Evolutionary conservation across 164 flowering plant species (phyloP).

Genomic region (Piper longum): DNA sequence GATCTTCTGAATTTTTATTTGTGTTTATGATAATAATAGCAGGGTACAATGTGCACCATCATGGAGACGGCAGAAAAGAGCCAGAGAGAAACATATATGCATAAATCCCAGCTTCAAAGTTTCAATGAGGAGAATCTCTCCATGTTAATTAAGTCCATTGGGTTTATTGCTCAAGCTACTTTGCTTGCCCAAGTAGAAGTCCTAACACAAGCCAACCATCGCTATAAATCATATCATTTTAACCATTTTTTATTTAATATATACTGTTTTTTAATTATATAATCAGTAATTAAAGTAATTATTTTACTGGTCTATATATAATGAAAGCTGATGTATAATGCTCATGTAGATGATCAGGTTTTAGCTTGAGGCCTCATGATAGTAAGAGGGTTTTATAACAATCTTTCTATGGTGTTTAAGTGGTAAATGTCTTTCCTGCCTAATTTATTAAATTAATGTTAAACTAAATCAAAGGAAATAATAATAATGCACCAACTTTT

Average conservation of each 20-base stretch:
- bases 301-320: not conserved
- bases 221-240: not conserved
- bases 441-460: too few species aligned
- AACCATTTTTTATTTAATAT: not conserved
- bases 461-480: too few species aligned
- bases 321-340: too few species aligned
- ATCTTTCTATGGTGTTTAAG: too few species aligned
- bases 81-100: conserved; percentile 1
- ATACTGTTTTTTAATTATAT: not conserved
- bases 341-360: too few species aligned
- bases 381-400: too few species aligned
- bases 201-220: conserved; percentile 3
- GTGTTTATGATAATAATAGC: not conserved
- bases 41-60: conserved; percentile 1
- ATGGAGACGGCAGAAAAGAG: conserved; percentile 5
- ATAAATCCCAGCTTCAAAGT: not conserved
- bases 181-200: conserved; percentile 5
- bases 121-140: conserved; percentile 1
- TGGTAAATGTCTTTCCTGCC: too few species aligned
- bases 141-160: not conserved
- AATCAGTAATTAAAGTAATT: not conserved
- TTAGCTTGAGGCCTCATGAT: too few species aligned
- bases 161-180: conserved; percentile 3
- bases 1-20: conserved; percentile 1
- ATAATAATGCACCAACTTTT: too few species aligned